These are phyloP conservation scores for Coniochaeta sp. DNA, from an alignment of 2,329 filamentous ascomycete genomes.

Conservation along the genomic window DNA sequence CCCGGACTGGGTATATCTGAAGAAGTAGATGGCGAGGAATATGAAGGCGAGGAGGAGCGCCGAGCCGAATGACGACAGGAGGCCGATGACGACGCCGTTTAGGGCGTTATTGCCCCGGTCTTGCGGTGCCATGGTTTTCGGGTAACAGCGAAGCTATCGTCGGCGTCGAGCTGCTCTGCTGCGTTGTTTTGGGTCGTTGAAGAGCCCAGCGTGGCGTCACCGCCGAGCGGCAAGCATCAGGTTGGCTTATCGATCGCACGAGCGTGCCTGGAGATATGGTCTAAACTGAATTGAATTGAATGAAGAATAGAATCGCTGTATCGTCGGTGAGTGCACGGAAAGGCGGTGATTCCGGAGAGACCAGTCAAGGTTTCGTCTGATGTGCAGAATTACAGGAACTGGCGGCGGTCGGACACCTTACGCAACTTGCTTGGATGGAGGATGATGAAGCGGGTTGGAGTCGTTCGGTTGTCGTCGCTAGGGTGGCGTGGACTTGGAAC, in stretches of 20 bases:
- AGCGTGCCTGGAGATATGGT: neutral
- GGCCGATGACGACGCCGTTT: constrained; percentile 84
- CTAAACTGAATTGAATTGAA: neutral
- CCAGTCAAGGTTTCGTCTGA: neutral
- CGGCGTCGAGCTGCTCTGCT: neutral
- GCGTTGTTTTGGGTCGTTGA: neutral
- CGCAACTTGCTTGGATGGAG: neutral
- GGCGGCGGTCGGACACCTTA: neutral
- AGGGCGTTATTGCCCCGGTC: constrained; percentile 21
- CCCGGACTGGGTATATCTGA: constrained; percentile 80
- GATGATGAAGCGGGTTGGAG: neutral
- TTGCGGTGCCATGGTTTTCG: neutral
- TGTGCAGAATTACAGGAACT: neutral
- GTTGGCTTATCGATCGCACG: neutral
- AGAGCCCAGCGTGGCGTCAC: neutral
- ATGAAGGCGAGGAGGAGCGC: constrained; percentile 76
- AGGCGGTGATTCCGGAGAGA: neutral
- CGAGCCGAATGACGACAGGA: constrained; percentile 89
- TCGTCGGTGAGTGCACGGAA: neutral
- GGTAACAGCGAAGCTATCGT: neutral
- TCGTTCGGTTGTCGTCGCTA: neutral
- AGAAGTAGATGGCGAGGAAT: constrained; percentile 82
- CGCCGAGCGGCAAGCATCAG: constrained; percentile 1
- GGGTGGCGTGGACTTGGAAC: neutral
- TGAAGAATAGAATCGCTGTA: neutral